phyloP scores from a whole-genome alignment of 2,329 filamentous ascomycete genomes.

The Xylaria digitata region DNA sequence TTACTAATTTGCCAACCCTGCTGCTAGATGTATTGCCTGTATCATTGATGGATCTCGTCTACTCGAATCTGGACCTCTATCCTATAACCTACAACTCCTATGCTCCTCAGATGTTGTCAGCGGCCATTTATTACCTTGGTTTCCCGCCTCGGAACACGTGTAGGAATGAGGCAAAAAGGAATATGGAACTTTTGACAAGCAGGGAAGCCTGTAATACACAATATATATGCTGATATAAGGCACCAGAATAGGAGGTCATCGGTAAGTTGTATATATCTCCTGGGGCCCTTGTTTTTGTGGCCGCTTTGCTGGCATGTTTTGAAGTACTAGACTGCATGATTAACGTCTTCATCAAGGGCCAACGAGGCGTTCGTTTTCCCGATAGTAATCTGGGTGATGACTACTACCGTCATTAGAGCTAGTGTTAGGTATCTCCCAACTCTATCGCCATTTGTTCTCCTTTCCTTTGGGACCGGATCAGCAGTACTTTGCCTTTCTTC shows the following conservation, averaged over 20 bases:
- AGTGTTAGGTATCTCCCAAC: no score
- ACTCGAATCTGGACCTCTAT: not conserved
- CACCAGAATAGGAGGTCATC: not conserved
- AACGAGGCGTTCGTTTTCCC: not conserved
- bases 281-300: no score
- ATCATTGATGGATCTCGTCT: not conserved
- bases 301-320: not conserved
- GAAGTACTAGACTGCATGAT: constrained; percentile 7
- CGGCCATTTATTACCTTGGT: not conserved
- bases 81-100: not conserved
- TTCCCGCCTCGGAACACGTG: no score
- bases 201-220: not conserved
- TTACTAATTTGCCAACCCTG: no score
- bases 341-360: not conserved
- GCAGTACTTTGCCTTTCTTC: no score
- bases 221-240: not conserved
- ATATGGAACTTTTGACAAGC: not conserved
- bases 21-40: not conserved
- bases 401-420: no score
- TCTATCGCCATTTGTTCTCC: no score
- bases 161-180: not conserved
- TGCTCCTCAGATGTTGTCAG: not conserved
- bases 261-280: constrained; percentile 6
- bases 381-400: not conserved
- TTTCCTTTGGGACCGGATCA: no score